Evolutionary conservation across 2,329 filamentous ascomycete species (phyloP).

Genomic region (Diaporthe caulivora): DNA sequence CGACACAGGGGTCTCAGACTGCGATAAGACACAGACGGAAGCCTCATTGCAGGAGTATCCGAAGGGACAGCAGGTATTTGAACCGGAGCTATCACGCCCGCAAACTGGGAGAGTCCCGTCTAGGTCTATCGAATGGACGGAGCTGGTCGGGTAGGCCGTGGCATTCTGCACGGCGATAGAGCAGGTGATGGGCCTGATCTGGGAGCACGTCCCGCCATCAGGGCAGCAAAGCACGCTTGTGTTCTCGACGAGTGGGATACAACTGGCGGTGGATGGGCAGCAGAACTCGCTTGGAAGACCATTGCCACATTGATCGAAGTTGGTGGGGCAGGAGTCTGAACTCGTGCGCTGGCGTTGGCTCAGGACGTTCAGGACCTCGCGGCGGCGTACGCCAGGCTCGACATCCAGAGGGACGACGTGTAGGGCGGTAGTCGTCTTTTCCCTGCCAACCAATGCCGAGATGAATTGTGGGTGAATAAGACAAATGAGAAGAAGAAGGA

Average conservation of each 20-base stretch:
- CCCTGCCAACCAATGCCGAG: not conserved
- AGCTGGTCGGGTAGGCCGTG: conserved; percentile 32
- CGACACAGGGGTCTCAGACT: conserved; percentile 24
- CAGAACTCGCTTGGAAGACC: conserved; percentile 37
- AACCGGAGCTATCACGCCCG: conserved; percentile 14
- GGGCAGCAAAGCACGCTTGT: conserved; percentile 36
- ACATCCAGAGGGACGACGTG: conserved; percentile 10
- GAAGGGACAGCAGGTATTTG: conserved; percentile 36
- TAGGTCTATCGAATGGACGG: conserved; percentile 34
- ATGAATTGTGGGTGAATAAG: not conserved
- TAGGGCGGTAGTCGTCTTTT: not conserved
- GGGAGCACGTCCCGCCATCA: conserved; percentile 30
- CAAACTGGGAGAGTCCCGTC: conserved; percentile 35
- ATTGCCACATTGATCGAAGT: conserved; percentile 36
- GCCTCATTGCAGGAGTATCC: conserved; percentile 35
- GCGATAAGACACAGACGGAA: conserved; percentile 20
- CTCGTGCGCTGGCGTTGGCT: conserved; percentile 12
- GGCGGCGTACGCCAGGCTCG: conserved; percentile 5
- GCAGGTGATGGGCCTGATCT: conserved; percentile 37
- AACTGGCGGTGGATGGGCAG: conserved; percentile 29
- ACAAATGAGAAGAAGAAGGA: conserved; percentile 35
- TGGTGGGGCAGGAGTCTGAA: conserved; percentile 35
- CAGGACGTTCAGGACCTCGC: conserved; percentile 14
- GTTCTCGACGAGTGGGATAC: conserved; percentile 35
- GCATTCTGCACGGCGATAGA: conserved; percentile 32